phyloP scores from a whole-genome alignment of 768 basidiomycete genomes.

The Tubosaeta sp. region DNA sequence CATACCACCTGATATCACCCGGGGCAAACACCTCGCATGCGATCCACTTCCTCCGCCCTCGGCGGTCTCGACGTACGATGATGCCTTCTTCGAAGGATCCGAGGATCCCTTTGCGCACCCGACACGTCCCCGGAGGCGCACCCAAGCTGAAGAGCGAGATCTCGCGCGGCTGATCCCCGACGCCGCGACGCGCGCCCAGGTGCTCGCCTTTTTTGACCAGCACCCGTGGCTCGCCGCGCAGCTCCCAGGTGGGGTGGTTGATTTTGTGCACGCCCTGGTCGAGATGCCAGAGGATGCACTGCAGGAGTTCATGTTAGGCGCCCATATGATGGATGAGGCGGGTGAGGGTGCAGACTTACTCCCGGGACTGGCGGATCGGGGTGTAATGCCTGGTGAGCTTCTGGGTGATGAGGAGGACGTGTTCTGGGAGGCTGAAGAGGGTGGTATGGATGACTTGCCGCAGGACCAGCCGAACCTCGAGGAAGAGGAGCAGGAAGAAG shows the following conservation, averaged over 20 bases:
- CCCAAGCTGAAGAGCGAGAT: constrained; percentile 45
- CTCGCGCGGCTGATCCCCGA: constrained; percentile 59
- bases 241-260: constrained; percentile 62
- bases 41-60: constrained; percentile 82
- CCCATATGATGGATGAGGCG: constrained; percentile 36
- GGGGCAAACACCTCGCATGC: constrained; percentile 60
- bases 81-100: constrained; percentile 66
- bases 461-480: constrained; percentile 30
- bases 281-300: constrained; percentile 56
- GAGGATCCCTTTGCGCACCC: constrained; percentile 44
- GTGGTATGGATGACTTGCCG: constrained; percentile 18
- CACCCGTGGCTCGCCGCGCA: constrained; percentile 50
- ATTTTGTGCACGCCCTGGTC: constrained; percentile 54
- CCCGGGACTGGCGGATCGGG: constrained; percentile 19
- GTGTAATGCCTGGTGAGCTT: constrained; percentile 44
- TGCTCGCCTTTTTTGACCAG: constrained; percentile 59
- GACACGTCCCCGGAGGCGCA: constrained; percentile 35
- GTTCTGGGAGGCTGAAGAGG: constrained; percentile 22
- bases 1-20: constrained; percentile 55
- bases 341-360: constrained; percentile 29
- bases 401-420: constrained; percentile 34
- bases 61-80: constrained; percentile 58
- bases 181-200: constrained; percentile 49
- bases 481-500: too few species aligned
- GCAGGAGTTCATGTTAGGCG: constrained; percentile 53